A percentile compares a stretch with the other conserved stretches of the same genome.
Evolutionary conservation across 2,329 filamentous ascomycete genomes (phyloP).

Genomic region (Hypoxylon sp.): DNA sequence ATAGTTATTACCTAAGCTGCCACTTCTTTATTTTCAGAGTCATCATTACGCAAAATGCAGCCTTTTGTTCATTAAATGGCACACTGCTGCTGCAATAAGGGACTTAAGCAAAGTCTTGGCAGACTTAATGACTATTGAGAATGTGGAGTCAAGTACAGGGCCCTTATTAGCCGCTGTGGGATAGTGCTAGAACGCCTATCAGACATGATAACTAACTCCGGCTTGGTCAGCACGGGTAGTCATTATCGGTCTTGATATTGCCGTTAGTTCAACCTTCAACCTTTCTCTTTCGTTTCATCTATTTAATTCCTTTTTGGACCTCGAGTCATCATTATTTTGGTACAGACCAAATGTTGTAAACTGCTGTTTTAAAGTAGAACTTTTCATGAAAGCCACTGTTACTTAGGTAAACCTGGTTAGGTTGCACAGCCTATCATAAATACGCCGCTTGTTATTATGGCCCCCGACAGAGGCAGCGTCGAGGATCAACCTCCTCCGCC

Average conservation of each 20-base stretch:
- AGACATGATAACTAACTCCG: constrained; percentile 37
- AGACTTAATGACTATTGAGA: constrained; percentile 11
- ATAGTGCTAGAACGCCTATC: constrained; percentile 17
- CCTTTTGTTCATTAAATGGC: too few relatives aligned
- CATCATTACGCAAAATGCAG: too few relatives aligned
- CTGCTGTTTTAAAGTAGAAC: neutral
- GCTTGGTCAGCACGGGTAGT: constrained; percentile 26
- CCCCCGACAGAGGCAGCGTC: constrained; percentile 41
- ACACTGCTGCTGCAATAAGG: constrained; percentile 6
- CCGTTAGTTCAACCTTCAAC: constrained; percentile 5
- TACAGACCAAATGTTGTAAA: constrained; percentile 4
- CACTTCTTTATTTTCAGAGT: too few relatives aligned
- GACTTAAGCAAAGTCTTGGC: constrained; percentile 17
- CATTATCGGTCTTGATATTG: constrained; percentile 16
- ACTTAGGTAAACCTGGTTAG: neutral
- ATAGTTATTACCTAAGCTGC: too few relatives aligned
- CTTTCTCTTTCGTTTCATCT: constrained; percentile 17
- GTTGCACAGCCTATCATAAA: constrained; percentile 11
- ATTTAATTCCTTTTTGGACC: constrained; percentile 9
- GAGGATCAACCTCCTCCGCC: constrained; percentile 22
- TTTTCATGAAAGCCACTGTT: neutral
- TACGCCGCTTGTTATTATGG: constrained; percentile 31
- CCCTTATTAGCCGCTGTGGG: constrained; percentile 20
- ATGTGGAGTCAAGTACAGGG: constrained; percentile 18
- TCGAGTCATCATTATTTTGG: constrained; percentile 5